These are phyloP conservation scores for Penicillium nucicola DNA, from an alignment of 495 filamentous ascomycete genomes.

Conservation along the genomic window DNA sequence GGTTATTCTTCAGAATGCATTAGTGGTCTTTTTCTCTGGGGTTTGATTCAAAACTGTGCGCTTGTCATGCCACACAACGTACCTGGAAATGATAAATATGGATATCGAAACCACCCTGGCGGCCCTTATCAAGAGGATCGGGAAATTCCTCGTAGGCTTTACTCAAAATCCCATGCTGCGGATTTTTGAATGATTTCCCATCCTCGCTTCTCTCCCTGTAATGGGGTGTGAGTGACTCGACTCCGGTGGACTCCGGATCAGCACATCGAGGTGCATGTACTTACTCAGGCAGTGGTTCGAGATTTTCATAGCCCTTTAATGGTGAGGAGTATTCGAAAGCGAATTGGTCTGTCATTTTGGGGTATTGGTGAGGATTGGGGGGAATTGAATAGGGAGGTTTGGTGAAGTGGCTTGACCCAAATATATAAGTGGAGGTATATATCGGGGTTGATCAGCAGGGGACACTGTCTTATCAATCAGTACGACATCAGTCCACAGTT, in stretches of 20 bases:
- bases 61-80: neutral
- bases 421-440: neutral
- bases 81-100: constrained; percentile 76
- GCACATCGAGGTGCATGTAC: constrained; percentile 10
- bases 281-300: constrained; percentile 61
- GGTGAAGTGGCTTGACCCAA: neutral
- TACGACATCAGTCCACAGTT: neutral
- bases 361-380: neutral
- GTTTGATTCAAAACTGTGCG: neutral
- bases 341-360: constrained; percentile 36
- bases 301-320: constrained; percentile 61
- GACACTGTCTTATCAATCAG: constrained; percentile 14
- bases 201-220: constrained; percentile 51
- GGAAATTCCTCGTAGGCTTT: constrained; percentile 62
- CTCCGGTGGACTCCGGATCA: neutral
- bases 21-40: no score
- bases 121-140: constrained; percentile 59
- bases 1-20: constrained; percentile 44
- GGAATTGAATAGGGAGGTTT: neutral
- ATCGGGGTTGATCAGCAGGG: neutral
- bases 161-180: constrained; percentile 52
- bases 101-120: constrained; percentile 64
- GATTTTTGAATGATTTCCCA: constrained; percentile 65
- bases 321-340: constrained; percentile 59
- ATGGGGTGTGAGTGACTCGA: neutral